Evolutionary conservation across 1,284 basidiomycete genomes (phyloP), one percentile per base, ranked within the genome.

Genomic region (Lentinula novae-zelandiae): DNA sequence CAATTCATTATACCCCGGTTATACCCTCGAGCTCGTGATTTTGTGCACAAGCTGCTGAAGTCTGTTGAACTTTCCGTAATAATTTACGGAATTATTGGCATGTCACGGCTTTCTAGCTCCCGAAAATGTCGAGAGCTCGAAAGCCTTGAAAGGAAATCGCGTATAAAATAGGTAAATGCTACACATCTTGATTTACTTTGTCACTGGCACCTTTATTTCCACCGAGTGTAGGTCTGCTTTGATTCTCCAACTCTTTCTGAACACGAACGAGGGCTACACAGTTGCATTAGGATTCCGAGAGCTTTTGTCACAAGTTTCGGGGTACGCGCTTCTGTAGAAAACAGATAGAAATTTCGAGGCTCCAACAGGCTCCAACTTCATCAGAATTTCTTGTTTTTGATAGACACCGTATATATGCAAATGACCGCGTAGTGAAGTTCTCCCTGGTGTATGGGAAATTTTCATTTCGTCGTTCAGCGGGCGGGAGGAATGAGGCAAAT

Each of bases 11-110:
- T 27, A 33, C 12, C 49, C 49, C 12, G 36, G 36, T 38, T 38
- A 8, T 38, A 27, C 27, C 27, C 27, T 31, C 8, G 27, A 50
- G 49, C 49, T 50, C 49, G 49, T 50, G 49, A 53, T 36, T 36
- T 20, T 53, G 51, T 4, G 54, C n/a, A 12, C n/a, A 56, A 10
- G 22, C 15, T 52, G 12, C 31, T 46, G 9, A n/a, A 12, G 27
- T 56, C 27, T 46, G 13, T 56, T 56, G 42, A 46, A 56, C 27
- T 42, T 56, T 56, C 42, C 54, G 20, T 56, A 48, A 36, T 38
- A 39, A 8, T 36, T 51, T 13, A 42, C 54, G 54, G 54, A 46
- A 31, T 56, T 33, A 12, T 56, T 56, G 54, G 54, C 10, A 56
- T 56, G 40, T 56, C 40, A 56, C 42, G 54, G 42, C 22, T 56